Evolutionary conservation across 495 filamentous ascomycete species (phyloP).

Genomic region (Talaromyces ruber): DNA sequence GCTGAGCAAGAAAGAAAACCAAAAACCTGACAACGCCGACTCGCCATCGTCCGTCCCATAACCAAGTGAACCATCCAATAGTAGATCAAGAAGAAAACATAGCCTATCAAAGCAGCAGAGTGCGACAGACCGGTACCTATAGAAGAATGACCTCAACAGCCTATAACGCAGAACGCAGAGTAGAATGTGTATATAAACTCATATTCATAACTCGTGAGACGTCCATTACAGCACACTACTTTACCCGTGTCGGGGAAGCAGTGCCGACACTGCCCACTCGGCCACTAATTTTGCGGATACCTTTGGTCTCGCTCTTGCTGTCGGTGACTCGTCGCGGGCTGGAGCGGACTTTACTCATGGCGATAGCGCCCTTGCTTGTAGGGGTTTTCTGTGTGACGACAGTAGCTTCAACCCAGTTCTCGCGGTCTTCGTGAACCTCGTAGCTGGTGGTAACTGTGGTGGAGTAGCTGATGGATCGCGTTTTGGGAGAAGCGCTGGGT

Average conservation of each 20-base stretch:
- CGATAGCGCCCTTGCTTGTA: constrained; percentile 54
- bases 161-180: constrained; percentile 5
- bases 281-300: constrained; percentile 88
- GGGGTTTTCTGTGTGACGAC: constrained; percentile 55
- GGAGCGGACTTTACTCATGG: constrained; percentile 64
- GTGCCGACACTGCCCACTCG: constrained; percentile 70
- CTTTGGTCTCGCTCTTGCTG: constrained; percentile 46
- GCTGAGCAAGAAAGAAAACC: not conserved
- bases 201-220: constrained; percentile 3
- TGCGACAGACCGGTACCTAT: not conserved
- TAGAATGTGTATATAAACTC: constrained; percentile 2
- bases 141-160: constrained; percentile 1
- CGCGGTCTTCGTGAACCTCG: constrained; percentile 34
- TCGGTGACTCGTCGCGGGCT: constrained; percentile 53
- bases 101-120: not conserved
- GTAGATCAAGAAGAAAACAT: not conserved
- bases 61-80: not conserved
- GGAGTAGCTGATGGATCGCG: constrained; percentile 42
- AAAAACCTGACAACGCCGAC: not conserved
- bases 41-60: not conserved
- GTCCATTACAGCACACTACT: constrained; percentile 7
- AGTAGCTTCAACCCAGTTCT: constrained; percentile 34
- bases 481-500: constrained; percentile 28
- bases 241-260: constrained; percentile 21
- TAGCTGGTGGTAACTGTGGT: constrained; percentile 38